Evolutionary conservation across 208 protist genomes (phyloP), one percentile per base, ranked within the genome.

Genomic region (Trypanosoma conorhini): DNA sequence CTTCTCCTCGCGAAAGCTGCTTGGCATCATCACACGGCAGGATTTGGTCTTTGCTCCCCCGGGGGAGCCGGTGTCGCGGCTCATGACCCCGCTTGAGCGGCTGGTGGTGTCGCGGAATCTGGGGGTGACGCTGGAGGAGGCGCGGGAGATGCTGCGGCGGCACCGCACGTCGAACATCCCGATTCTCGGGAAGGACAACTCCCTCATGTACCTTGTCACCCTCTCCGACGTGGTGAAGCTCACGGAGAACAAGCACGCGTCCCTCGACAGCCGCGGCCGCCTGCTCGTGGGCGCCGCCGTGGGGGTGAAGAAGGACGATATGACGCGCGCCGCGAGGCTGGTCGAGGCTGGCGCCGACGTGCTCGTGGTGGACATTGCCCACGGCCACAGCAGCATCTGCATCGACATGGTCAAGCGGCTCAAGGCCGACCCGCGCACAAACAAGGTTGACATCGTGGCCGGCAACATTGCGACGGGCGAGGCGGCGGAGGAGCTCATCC

Each of bases 331-430:
- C 3, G 74, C 67, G 12, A 71, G 67, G 21, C 85, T 96, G 13
- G 82, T 96, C 3, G 79, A 92, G 59, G 79, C 76, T 5, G 93
- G 93, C 15, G 83, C 74, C 1, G 91, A 96, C 64, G 91, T 94
- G 50, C 84, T 97, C 5, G 89, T 95, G 19, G 91, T 97, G 33
- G 93, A 97, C 76, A 95, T 97, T 63, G 93, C 93, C 44, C 93
- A 97, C 75, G 93, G 93, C 21, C 93, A 97, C 82, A 94, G 83
- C 74, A 79, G 85, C 59, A 28, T 93, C 13, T 93, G 88, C 73
- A 92, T 95, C 56, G 81, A 95, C 69, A 94, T 97, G 83, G 64
- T 97, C 28, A 68, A 77, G 35, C 57, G 50, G 1, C 86, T 97
- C 67, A 96, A 96, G 77, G 65, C 67, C 7, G 77, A 94, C 63